Conservation (phyloP, 768 basidiomycete genomes). For the Mycena vulgaris region DNA sequence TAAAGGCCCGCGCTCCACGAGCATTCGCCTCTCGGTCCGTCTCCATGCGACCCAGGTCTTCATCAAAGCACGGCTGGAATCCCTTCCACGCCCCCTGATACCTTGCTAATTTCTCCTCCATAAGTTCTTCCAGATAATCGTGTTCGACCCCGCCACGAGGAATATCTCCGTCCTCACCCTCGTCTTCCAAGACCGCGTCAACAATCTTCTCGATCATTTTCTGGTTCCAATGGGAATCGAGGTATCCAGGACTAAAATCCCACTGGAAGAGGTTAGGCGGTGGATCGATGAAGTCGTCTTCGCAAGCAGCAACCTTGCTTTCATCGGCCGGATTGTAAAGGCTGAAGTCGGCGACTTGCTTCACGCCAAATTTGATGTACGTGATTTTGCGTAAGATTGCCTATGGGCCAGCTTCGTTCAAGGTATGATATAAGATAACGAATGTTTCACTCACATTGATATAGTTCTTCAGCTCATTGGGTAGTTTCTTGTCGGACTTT, state of each 20-base stretch:
- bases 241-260: conserved; percentile 30
- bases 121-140: conserved; percentile 19
- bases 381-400: not conserved
- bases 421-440: not conserved
- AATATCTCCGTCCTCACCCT: conserved; percentile 17
- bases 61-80: conserved; percentile 28
- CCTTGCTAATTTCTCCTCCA: conserved; percentile 21
- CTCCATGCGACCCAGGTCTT: conserved; percentile 22
- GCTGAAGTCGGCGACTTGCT: conserved; percentile 24
- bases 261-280: conserved; percentile 16
- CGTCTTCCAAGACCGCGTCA: conserved; percentile 9
- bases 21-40: conserved; percentile 18
- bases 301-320: conserved; percentile 12
- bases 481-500: not conserved
- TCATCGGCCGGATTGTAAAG: conserved; percentile 21
- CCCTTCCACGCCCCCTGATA: conserved; percentile 20
- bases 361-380: conserved; percentile 15
- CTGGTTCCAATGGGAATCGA: conserved; percentile 24
- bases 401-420: not conserved
- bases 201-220: conserved; percentile 23
- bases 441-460: conserved; percentile 17
- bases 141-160: conserved; percentile 2
- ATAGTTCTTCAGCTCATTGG: conserved; percentile 5
- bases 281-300: conserved; percentile 5
- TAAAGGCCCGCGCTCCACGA: conserved; percentile 3